Evolutionary conservation across 163 green algal genomes (phyloP), one percentile per base, ranked within the genome.

Genomic region (Volvox carteri): DNA sequence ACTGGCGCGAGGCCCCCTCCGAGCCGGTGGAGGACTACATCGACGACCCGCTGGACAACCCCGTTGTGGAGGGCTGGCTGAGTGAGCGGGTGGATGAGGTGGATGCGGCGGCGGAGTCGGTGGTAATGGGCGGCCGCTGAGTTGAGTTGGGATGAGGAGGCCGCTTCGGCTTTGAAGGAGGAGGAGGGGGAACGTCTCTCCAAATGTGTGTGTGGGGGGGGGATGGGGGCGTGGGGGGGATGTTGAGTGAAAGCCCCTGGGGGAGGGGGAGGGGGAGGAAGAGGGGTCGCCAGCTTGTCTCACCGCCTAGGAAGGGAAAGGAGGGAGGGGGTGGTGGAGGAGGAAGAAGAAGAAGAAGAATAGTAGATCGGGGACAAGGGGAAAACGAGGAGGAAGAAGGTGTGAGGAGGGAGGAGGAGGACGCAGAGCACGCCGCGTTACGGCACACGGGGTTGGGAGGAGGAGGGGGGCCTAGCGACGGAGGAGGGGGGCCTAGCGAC

Each of bases 1-100:
- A 62, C 16, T 88, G 83, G 83, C 83, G 83, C n/a, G 37, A 44
- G 1, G 14, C 60, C n/a, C 12, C 16, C 50, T 60, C 30, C 8
- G 68, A 81, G 35, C 83, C 83, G 4, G 30, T 88, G 25, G 48
- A 73, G 35, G 83, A 88, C 68, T 88, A 81, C 83, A 75, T 88
- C 23, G 83, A 88, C 68, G 83, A 88, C 68, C 83, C 83, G 68
- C 35, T 88, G 48, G 48, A 73, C 5, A 33, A 88, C 68, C 48
- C 35, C 3, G 8, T 0, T 11, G n/a, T 58, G 16, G 37, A 60
- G 48, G 65, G 21, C 21, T 35, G 37, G 67, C 30, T 60, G 35
- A 18, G 12, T 1, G 50, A 58, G 19, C 48, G 83, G 25, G 12
- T 16, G 48, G 83, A 25, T 8, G 68, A 88, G 50, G 50, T 75